These are phyloP conservation scores for Stentor coeruleus DNA, from an alignment of 73 alveolate genomes.

Conservation along the genomic window DNA sequence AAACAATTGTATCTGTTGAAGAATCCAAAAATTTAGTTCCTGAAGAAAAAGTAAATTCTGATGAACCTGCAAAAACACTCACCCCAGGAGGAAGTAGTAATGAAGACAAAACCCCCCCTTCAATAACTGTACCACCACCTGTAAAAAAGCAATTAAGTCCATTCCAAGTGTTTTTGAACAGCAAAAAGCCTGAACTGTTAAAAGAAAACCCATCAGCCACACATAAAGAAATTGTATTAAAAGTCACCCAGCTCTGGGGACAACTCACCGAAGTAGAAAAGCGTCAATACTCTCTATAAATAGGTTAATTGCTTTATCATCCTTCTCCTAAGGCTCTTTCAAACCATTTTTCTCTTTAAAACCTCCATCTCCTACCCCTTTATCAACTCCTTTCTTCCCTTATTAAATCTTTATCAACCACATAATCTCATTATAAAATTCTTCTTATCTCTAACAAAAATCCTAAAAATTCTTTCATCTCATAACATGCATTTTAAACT, in stretches of 20 bases:
- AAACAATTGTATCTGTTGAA: no score
- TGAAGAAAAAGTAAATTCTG: no score
- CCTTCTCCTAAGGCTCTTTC: no score
- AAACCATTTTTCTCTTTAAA: no score
- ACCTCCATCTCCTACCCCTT: no score
- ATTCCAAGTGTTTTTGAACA: background rate
- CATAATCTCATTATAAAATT: background rate
- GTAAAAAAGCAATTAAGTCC: constrained; percentile 5
- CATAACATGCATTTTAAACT: background rate
- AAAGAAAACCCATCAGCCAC: constrained; percentile 17
- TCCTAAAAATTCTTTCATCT: background rate
- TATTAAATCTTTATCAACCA: background rate
- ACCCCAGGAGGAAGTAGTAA: no score
- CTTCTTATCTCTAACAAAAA: background rate
- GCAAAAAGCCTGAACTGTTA: constrained; percentile 1
- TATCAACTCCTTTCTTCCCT: no score
- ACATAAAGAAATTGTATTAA: constrained; percentile 7
- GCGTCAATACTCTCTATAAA: background rate
- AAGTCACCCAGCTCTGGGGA: constrained; percentile 26
- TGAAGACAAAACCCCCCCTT: no score
- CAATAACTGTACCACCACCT: no score
- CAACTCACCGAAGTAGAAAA: background rate
- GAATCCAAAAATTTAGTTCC: no score
- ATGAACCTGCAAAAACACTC: no score
- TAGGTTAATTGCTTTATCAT: no score